Evolutionary conservation across 2,329 filamentous ascomycete genomes (phyloP).

Genomic region (Fusarium sp.): DNA sequence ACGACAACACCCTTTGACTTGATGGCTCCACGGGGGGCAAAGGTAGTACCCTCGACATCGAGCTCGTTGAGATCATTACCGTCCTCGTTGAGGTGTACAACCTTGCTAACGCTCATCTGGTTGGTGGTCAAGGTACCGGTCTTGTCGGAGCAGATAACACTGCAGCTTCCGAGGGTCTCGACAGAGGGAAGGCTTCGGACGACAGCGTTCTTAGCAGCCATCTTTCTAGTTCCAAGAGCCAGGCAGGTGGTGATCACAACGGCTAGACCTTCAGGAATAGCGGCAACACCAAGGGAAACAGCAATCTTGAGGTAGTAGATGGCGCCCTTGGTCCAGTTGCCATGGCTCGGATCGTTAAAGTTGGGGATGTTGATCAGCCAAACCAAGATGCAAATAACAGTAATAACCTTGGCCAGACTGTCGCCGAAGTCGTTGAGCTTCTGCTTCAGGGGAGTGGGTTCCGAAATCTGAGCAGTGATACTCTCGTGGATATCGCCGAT

Average conservation of each 20-base stretch:
- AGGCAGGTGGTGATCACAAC: slow-evolving; percentile 99
- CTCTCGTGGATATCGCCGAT: slow-evolving; percentile 99
- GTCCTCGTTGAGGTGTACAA: slow-evolving; percentile 83
- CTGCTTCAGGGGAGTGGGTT: slow-evolving; percentile 96
- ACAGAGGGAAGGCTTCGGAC: slow-evolving; percentile 96
- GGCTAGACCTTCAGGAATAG: slow-evolving; percentile 96
- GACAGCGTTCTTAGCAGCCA: slow-evolving; percentile 98
- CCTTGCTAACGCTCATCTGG: slow-evolving; percentile 97
- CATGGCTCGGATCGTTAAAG: slow-evolving; percentile 94
- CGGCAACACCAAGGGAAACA: slow-evolving; percentile 96
- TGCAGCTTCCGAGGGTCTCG: slow-evolving; percentile 98
- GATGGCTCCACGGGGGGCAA: slow-evolving; percentile 84
- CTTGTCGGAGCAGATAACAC: slow-evolving; percentile 99
- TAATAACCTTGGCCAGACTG: slow-evolving; percentile 96
- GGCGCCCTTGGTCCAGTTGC: slow-evolving; percentile 94
- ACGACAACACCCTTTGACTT: slow-evolving; percentile 76
- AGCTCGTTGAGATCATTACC: slow-evolving; percentile 85
- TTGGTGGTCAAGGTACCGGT: slow-evolving; percentile 98
- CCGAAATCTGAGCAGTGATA: slow-evolving; percentile 97
- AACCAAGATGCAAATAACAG: slow-evolving; percentile 93
- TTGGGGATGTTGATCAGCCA: slow-evolving; percentile 99
- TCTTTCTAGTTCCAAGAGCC: slow-evolving; percentile 95
- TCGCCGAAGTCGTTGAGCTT: slow-evolving; percentile 99
- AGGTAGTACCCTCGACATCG: slow-evolving; percentile 92
- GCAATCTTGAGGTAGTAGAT: slow-evolving; percentile 99